Conservation (phyloP, 1,284 basidiomycete species). For the Dichomitus squalens region DNA sequence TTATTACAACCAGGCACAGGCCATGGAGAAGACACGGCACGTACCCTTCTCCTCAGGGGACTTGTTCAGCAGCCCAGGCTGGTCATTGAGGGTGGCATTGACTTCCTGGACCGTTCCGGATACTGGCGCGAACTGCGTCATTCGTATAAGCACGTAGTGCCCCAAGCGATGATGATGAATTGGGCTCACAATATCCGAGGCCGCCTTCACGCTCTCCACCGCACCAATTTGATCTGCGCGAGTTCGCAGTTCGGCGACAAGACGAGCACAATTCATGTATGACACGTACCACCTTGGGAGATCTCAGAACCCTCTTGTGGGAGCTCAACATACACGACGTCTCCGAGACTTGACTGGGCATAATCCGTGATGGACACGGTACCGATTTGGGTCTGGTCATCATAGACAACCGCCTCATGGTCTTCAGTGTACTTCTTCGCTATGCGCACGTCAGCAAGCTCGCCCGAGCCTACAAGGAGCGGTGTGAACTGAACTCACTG, state of each 20-base stretch:
- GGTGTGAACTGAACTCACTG: slow-evolving; percentile 33
- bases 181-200: slow-evolving; percentile 82
- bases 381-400: slow-evolving; percentile 80
- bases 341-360: slow-evolving; percentile 91
- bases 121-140: slow-evolving; percentile 83
- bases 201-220: slow-evolving; percentile 98
- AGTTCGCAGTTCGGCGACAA: background rate
- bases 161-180: slow-evolving; percentile 3
- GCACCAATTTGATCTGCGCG: slow-evolving; percentile 86
- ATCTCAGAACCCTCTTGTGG: slow-evolving; percentile 74
- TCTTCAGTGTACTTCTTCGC: slow-evolving; percentile 87
- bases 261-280: background rate
- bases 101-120: slow-evolving; percentile 84
- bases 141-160: background rate
- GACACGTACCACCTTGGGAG: slow-evolving; percentile 72
- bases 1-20: background rate
- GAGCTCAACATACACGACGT: slow-evolving; percentile 98
- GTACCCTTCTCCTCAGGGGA: slow-evolving; percentile 84
- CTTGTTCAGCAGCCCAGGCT: slow-evolving; percentile 89
- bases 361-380: slow-evolving; percentile 92
- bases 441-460: slow-evolving; percentile 33
- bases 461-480: background rate
- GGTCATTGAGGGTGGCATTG: slow-evolving; percentile 71
- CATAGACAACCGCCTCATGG: slow-evolving; percentile 89
- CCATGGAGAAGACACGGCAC: slow-evolving; percentile 24